Conservation (phyloP, 179 eudicot genomes). For the Beta lomatogona region DNA sequence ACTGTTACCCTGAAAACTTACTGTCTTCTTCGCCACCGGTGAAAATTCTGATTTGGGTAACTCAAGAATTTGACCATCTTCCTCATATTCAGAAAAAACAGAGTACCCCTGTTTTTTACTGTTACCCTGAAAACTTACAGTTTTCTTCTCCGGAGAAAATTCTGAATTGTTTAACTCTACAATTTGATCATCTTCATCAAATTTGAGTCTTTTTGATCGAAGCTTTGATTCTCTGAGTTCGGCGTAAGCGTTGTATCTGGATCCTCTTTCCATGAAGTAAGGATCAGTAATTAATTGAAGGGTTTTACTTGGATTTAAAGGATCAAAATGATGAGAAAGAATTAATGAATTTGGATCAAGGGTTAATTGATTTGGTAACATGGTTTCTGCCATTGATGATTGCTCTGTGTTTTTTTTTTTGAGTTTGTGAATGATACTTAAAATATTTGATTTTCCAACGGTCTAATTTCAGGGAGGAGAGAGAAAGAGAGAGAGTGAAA, state of each 20-base stretch:
- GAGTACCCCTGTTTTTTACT: neutral
- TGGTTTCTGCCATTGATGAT: slow-evolving; percentile 28
- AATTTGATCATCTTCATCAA: slow-evolving; percentile 26
- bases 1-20: slow-evolving; percentile 24
- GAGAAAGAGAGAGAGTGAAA: slow-evolving; percentile 1
- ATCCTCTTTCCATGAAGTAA: slow-evolving; percentile 53
- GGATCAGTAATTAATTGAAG: slow-evolving; percentile 48
- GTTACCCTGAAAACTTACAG: slow-evolving; percentile 32
- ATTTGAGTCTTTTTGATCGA: slow-evolving; percentile 25
- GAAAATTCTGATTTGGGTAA: slow-evolving; percentile 34
- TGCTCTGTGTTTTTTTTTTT: too few relatives aligned
- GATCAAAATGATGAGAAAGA: slow-evolving; percentile 45
- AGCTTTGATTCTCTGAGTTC: slow-evolving; percentile 58
- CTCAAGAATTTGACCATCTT: slow-evolving; percentile 20
- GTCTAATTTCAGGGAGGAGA: slow-evolving; percentile 31
- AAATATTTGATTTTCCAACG: slow-evolving; percentile 33
- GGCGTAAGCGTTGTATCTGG: slow-evolving; percentile 55
- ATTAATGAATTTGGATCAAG: slow-evolving; percentile 57
- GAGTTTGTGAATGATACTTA: neutral
- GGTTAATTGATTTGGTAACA: slow-evolving; percentile 11
- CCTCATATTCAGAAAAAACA: neutral
- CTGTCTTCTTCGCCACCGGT: slow-evolving; percentile 27
- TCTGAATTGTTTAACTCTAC: slow-evolving; percentile 28
- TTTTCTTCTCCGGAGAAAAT: slow-evolving; percentile 31
- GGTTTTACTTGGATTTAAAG: slow-evolving; percentile 27